Evolutionary conservation across 1,284 basidiomycete genomes (phyloP), one percentile per base, ranked within the genome.

Genomic region (Sporisorium graminicola): DNA sequence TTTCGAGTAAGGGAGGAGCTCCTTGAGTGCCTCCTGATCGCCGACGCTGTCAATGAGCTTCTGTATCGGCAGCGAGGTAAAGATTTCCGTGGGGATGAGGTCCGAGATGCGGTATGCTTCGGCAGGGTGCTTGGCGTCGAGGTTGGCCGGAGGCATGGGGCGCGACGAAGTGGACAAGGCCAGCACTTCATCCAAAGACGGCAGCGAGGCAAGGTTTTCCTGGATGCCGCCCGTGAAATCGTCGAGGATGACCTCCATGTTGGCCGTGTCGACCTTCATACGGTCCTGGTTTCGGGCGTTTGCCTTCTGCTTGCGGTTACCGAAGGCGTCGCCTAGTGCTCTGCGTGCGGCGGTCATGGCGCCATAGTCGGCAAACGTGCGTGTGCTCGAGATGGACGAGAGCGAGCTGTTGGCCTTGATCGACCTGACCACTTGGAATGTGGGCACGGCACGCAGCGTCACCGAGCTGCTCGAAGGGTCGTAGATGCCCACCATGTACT

Each of bases 201-300:
- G 77, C 12, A 80, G 50, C 20, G 66, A 65, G 2, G 77, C 63
- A 1, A 80, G 65, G 35, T 72, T 74, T 27, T 75, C 69, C 35
- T 78, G 77, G 51, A 84, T 85, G 10, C 77, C 76, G 3, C 74
- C 65, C 18, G 82, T 77, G 14, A 83, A 80, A 26, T 82, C 73
- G 65, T 78, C 76, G 9, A 84, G 71, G 27, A 83, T 78, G 24
- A 65, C 66, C 29, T 76, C 74, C 84, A 84, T 84, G 58, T 81
- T 79, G 51, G 70, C 75, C 10, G 80, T 81, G 65, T 85, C 79
- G 42, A 85, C 84, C 70, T 84, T 83, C 83, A 85, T 85, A 37
- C 80, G 70, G 58, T 85, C 84, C 58, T 82, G 74, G 54, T 82
- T 82, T 12, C 79, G 58, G 6, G 78, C 79, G 16, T 80, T 77